These are phyloP conservation scores for Trebouxia sp. DNA, from an alignment of 139 green algal genomes.

Conservation along the genomic window DNA sequence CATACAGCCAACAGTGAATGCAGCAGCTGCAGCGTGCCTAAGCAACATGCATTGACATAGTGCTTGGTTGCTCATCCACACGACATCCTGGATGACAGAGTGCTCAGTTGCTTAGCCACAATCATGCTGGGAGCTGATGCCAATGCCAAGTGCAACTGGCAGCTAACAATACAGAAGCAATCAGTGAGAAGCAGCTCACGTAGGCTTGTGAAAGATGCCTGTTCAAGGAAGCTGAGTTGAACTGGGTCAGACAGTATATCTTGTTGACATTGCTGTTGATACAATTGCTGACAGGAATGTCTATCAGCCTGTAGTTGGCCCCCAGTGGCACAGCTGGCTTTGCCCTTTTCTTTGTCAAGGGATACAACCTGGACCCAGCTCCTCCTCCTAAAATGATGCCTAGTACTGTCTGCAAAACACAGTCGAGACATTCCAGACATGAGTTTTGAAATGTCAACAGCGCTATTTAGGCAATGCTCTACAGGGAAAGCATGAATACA, in stretches of 20 bases:
- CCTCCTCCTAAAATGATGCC: conserved; percentile 97
- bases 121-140: too few relatives aligned
- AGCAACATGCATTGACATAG: too few relatives aligned
- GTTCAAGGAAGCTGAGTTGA: conserved; percentile 99
- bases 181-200: conserved; percentile 48
- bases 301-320: conserved; percentile 99
- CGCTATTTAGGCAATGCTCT: too few relatives aligned
- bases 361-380: conserved; percentile 94
- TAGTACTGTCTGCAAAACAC: conserved; percentile 93
- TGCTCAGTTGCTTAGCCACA: too few relatives aligned
- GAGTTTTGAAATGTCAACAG: too few relatives aligned
- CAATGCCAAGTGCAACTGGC: neutral
- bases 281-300: conserved; percentile 99
- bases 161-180: neutral
- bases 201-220: conserved; percentile 96
- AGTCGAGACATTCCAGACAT: too few relatives aligned
- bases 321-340: conserved; percentile 99
- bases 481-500: neutral
- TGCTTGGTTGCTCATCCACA: too few relatives aligned
- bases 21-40: too few relatives aligned
- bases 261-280: conserved; percentile 99
- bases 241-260: conserved; percentile 99
- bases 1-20: too few relatives aligned
- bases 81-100: too few relatives aligned
- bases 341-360: conserved; percentile 97